A percentile compares a stretch with the other conserved stretches of the same genome.
Conservation (phyloP, 2,329 filamentous ascomycete species). For the Aspergillus sp. region DNA sequence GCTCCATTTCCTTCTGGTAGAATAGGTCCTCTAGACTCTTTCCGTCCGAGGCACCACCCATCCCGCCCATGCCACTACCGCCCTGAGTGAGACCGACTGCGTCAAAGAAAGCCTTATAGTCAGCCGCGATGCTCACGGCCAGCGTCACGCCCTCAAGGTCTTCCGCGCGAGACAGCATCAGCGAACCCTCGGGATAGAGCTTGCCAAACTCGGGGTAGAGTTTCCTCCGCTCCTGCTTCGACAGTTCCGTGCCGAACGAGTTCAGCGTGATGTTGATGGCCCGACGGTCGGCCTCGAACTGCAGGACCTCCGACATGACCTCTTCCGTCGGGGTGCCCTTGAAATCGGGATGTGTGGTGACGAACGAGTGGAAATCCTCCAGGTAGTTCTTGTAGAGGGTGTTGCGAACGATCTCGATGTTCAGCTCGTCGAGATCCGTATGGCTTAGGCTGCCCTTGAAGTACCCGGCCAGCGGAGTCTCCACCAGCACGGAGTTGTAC, state of each 20-base stretch:
- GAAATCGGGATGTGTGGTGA: slow-evolving; percentile 86
- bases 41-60: slow-evolving; percentile 74
- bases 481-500: slow-evolving; percentile 96
- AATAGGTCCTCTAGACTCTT: slow-evolving; percentile 96
- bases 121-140: slow-evolving; percentile 86
- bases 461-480: slow-evolving; percentile 92
- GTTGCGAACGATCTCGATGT: slow-evolving; percentile 98
- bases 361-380: slow-evolving; percentile 94
- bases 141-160: slow-evolving; percentile 91
- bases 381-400: slow-evolving; percentile 99
- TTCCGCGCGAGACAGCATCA: slow-evolving; percentile 93
- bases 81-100: slow-evolving; percentile 77
- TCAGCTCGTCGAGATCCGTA: slow-evolving; percentile 95
- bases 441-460: slow-evolving; percentile 97
- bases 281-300: slow-evolving; percentile 94
- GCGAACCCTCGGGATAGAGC: slow-evolving; percentile 87
- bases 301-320: slow-evolving; percentile 92
- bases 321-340: slow-evolving; percentile 84
- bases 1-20: slow-evolving; percentile 99
- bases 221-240: slow-evolving; percentile 92
- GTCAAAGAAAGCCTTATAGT: slow-evolving; percentile 97
- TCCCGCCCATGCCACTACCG: slow-evolving; percentile 71
- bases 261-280: slow-evolving; percentile 99
- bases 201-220: slow-evolving; percentile 90
- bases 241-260: slow-evolving; percentile 94